Base-by-base conservation (phyloP, 164 flowering plant species). In the Platanus orientalis region DNA sequence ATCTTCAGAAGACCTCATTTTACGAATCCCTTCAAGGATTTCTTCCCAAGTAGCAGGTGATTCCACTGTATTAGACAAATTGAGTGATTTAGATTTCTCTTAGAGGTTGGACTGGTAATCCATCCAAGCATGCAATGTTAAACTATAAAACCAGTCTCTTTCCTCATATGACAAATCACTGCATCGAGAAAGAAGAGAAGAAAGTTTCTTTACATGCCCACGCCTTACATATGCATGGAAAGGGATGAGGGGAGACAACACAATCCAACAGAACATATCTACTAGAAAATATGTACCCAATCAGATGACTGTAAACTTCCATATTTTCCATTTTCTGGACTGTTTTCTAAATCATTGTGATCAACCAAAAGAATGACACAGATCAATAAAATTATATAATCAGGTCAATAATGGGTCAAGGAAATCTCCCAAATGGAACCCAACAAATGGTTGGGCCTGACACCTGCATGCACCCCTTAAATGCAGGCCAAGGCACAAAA, bases 21-120 rank as follows among this genome's bases (percentile, higher is more conserved):
- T 71, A 21, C 82, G 83, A 40, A 95, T 92, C 32, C 92, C 97
- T 68, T 88, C 79, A 44, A 90, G 94, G 30, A 95, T 84, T 60
- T 76, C 86, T 65, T 81, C 91, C 99, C 99, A 95, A 62, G 90
- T 80, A 30, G 69, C 78, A 71, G 98, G 99, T 61, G 84, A 59
- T 62, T 71, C 72, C 64, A 62, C 95, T 88, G 73, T 23, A 60
- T 65, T 50, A 70, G 23, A 64, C 19, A 14, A 42, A 58, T 25
- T 20, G n/a, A 7, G n/a, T 13, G 13, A 39, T 30, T 65, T 21
- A 48, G 24, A 23, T 49, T 57, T 63, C 16, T 19, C 3, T 27
- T 61, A 19, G 25, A 47, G 14, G 28, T 11, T 57, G 23, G 27
- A 34, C 14, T 23, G 19, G 24, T 7, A 60, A 19, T 0, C 27